These are phyloP conservation scores for Lactarius vividus DNA, from an alignment of 768 basidiomycete species.

Conservation along the genomic window DNA sequence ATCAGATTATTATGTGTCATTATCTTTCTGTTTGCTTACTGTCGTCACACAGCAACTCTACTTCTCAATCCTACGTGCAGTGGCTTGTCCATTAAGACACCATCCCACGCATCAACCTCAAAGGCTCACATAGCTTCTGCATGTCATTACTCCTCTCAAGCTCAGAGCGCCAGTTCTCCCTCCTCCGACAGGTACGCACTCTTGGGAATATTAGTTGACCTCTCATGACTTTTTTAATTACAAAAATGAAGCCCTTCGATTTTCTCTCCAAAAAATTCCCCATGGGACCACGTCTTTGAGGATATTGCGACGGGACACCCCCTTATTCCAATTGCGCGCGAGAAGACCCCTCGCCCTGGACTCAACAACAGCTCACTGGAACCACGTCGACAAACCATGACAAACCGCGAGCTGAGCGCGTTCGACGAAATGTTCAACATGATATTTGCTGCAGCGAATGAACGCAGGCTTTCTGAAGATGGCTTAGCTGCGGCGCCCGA, in stretches of 20 bases:
- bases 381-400: conserved; percentile 56
- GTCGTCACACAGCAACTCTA: background rate
- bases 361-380: conserved; percentile 12
- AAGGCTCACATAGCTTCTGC: background rate
- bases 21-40: background rate
- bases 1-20: background rate
- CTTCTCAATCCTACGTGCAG: background rate
- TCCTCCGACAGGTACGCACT: conserved; percentile 18
- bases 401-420: conserved; percentile 59
- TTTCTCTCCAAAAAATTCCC: conserved; percentile 34
- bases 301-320: conserved; percentile 38
- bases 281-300: conserved; percentile 56
- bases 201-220: background rate
- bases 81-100: background rate
- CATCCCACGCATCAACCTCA: background rate
- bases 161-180: background rate
- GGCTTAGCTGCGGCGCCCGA: conserved; percentile 4
- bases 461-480: conserved; percentile 31
- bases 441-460: conserved; percentile 53
- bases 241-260: conserved; percentile 26
- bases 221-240: background rate
- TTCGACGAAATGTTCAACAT: conserved; percentile 74
- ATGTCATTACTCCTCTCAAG: conserved; percentile 18
- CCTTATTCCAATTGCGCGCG: conserved; percentile 20
- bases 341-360: conserved; percentile 3